phyloP scores from a whole-genome alignment of 2,329 filamentous ascomycete genomes.

The Zalaria obscura region DNA sequence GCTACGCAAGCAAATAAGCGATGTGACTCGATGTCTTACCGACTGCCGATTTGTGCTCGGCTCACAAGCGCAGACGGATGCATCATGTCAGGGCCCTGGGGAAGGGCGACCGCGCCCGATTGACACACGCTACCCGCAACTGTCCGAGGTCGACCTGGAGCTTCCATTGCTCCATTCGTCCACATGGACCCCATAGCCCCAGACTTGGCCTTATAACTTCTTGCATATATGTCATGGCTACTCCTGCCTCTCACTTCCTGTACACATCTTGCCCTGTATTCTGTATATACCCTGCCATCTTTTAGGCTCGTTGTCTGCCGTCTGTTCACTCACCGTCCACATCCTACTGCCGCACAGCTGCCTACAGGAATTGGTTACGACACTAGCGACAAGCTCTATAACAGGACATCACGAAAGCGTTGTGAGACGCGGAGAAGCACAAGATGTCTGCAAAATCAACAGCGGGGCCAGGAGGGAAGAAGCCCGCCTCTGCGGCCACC shows the following conservation, averaged over 20 bases:
- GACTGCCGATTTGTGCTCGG: too few relatives aligned
- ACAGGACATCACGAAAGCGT: neutral
- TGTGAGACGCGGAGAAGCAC: neutral
- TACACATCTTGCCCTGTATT: neutral
- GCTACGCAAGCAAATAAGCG: too few relatives aligned
- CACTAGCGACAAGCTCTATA: neutral
- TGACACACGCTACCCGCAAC: neutral
- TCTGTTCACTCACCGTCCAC: too few relatives aligned
- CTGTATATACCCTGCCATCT: neutral
- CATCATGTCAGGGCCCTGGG: too few relatives aligned
- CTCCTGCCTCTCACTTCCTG: neutral
- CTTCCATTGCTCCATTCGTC: constrained; percentile 4
- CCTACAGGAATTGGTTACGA: neutral
- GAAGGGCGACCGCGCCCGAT: too few relatives aligned
- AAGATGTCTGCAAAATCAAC: constrained; percentile 47
- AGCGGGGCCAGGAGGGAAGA: constrained; percentile 48
- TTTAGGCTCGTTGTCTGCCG: neutral
- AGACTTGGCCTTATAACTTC: neutral
- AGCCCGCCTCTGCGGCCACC: constrained; percentile 71
- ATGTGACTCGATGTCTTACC: too few relatives aligned
- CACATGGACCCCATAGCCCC: neutral
- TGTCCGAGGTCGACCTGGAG: neutral
- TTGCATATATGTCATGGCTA: neutral
- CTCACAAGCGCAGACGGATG: too few relatives aligned
- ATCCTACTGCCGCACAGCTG: too few relatives aligned